These are phyloP conservation scores for Cutaneotrichosporon daszewskae DNA, from an alignment of 1,284 basidiomycete species.

Conservation along the genomic window DNA sequence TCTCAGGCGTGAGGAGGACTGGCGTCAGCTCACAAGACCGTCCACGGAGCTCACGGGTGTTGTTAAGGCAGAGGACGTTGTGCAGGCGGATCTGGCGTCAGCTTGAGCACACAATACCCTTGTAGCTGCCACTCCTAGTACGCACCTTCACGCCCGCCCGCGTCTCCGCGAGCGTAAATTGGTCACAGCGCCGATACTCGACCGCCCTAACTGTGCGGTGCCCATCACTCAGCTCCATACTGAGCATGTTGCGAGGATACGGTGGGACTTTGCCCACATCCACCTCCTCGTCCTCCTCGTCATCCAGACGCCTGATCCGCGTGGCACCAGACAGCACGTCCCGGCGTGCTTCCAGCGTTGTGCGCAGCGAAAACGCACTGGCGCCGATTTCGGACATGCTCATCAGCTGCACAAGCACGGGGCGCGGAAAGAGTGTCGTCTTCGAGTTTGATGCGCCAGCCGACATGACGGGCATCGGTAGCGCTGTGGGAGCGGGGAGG, in stretches of 20 bases:
- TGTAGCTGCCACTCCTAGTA: not conserved
- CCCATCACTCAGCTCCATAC: slow-evolving; percentile 41
- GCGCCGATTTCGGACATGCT: slow-evolving; percentile 38
- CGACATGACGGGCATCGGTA: slow-evolving; percentile 9
- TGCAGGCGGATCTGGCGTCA: slow-evolving; percentile 32
- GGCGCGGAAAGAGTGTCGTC: slow-evolving; percentile 30
- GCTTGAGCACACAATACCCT: not conserved
- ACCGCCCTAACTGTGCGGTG: slow-evolving; percentile 33
- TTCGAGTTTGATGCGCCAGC: slow-evolving; percentile 17
- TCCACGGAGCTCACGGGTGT: slow-evolving; percentile 20
- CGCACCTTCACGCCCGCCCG: slow-evolving; percentile 41
- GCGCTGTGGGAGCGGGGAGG: slow-evolving; percentile 8
- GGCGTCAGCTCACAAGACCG: not conserved
- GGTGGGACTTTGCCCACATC: slow-evolving; percentile 27
- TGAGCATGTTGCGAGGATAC: slow-evolving; percentile 44
- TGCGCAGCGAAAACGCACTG: slow-evolving; percentile 40
- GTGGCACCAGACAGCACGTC: slow-evolving; percentile 41
- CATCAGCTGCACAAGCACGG: slow-evolving; percentile 37
- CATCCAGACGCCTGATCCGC: slow-evolving; percentile 39
- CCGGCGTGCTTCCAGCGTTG: slow-evolving; percentile 37
- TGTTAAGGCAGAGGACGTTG: slow-evolving; percentile 30
- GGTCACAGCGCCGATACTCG: slow-evolving; percentile 37
- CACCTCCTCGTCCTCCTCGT: slow-evolving; percentile 23
- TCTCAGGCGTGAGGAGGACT: slow-evolving; percentile 40
- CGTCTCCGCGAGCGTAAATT: slow-evolving; percentile 39